phyloP scores from a whole-genome alignment of 495 filamentous ascomycete species.

The Neurospora sp. region DNA sequence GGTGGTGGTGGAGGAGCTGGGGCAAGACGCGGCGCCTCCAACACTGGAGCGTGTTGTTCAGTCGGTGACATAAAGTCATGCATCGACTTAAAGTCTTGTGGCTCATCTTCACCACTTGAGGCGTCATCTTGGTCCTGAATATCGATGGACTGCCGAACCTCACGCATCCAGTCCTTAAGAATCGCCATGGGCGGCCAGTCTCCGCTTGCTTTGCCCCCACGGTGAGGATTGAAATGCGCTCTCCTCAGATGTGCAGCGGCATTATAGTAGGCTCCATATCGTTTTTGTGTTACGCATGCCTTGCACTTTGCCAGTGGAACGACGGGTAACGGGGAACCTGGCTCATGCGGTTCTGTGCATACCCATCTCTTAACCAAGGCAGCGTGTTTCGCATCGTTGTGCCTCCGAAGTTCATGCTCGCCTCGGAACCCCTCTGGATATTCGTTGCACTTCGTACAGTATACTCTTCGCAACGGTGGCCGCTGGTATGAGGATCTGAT shows the following conservation, averaged over 20 bases:
- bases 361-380: conserved; percentile 68
- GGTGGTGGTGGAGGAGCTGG: conserved; percentile 37
- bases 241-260: conserved; percentile 86
- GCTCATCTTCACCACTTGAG: conserved; percentile 37
- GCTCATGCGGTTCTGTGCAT: conserved; percentile 40
- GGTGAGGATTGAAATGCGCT: conserved; percentile 71
- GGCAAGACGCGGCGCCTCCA: conserved; percentile 32
- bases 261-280: conserved; percentile 97
- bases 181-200: conserved; percentile 79
- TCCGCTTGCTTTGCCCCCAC: conserved; percentile 79
- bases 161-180: conserved; percentile 76
- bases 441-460: conserved; percentile 66
- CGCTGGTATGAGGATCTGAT: conserved; percentile 63
- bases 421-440: conserved; percentile 87
- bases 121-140: conserved; percentile 36
- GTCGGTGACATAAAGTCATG: conserved; percentile 32
- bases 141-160: conserved; percentile 47
- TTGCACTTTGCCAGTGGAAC: conserved; percentile 79
- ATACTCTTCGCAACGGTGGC: conserved; percentile 66
- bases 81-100: conserved; percentile 26
- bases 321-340: conserved; percentile 42
- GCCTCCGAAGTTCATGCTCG: conserved; percentile 84
- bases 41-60: conserved; percentile 24
- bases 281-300: conserved; percentile 63
- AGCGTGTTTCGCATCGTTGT: conserved; percentile 74